Base-by-base conservation (phyloP, 768 basidiomycete species). In the Tricholoma bakamatsutake region DNA sequence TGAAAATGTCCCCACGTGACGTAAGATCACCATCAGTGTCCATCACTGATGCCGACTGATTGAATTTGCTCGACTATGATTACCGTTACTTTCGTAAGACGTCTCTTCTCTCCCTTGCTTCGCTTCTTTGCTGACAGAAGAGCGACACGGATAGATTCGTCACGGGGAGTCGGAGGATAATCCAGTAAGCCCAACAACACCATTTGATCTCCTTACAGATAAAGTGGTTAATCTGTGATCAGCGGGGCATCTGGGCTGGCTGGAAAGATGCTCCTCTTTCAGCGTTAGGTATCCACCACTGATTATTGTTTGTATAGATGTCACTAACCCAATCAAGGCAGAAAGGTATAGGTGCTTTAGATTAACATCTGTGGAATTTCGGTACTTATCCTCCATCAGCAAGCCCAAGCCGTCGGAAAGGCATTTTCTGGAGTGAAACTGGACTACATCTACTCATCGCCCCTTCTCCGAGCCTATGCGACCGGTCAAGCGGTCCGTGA, bases 241-340 rank as follows among this genome's bases (percentile, higher is more conserved):
- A 77, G 75, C 71, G 65, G 63, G 48, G 62, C 0, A 68, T 87
- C 9, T 89, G 88, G 87, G 84, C 88, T 21, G 90, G 90, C 3
- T 88, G 87, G 81, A 82, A 79, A 58, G 88, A 92, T 70, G 77
- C 88, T 1, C 87, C 88, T 0, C 74, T 92, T 9, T 84, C 87
- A 34, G 80, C 80, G 55, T 80, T 87, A 55, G 90, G 90, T 83
- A 53, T 35, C 13, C 15, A 27, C 37, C 53, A 11, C 43, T 47
- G 35, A 60, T 31, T 27, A 47, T 21, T 28, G 52, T 52, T 18
- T 52, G 53, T 47, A 61, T 12, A 21, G 3, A 13, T 12, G 8
- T 51, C 18, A 43, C 33, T 46, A 15, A 45, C 34, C 39, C 42
- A 12, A 55, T 52, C 61, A 63, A 47, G 58, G 59, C 50, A 31